phyloP scores from a whole-genome alignment of 306 rosid species.

The Biancaea sappan region DNA sequence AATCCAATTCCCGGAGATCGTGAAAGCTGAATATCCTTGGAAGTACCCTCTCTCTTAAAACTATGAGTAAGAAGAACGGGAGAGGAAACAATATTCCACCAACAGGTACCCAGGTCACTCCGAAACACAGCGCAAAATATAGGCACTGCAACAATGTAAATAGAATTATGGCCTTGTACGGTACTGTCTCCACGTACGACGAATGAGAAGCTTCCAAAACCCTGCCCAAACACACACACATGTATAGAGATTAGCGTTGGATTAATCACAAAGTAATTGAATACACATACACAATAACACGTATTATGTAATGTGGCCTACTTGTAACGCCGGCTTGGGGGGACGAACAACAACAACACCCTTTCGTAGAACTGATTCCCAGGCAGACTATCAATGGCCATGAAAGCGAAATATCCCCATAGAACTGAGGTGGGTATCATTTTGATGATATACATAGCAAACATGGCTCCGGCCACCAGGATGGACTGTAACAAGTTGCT shows the following conservation, averaged over 20 bases:
- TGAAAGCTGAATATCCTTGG: neutral
- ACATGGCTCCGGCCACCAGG: constrained; percentile 55
- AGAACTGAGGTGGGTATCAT: constrained; percentile 47
- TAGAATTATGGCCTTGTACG: neutral
- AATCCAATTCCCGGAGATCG: constrained; percentile 9
- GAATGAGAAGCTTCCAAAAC: constrained; percentile 14
- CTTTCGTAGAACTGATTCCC: constrained; percentile 80
- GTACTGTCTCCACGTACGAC: constrained; percentile 3
- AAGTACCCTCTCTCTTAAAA: neutral
- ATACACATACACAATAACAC: neutral
- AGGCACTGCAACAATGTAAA: neutral
- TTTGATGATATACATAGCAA: constrained; percentile 46
- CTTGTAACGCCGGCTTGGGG: constrained; percentile 56
- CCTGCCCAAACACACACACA: neutral
- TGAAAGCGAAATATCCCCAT: constrained; percentile 61
- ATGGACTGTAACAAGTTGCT: constrained; percentile 64
- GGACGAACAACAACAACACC: constrained; percentile 53
- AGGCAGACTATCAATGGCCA: constrained; percentile 75
- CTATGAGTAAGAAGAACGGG: constrained; percentile 5
- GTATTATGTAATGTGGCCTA: neutral
- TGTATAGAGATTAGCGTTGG: too few species aligned
- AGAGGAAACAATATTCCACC: constrained; percentile 13
- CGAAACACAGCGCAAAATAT: neutral
- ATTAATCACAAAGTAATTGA: neutral
- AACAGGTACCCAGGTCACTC: constrained; percentile 18